phyloP scores from a whole-genome alignment of 305 asterid genomes.

The Fraxinus paxiana region DNA sequence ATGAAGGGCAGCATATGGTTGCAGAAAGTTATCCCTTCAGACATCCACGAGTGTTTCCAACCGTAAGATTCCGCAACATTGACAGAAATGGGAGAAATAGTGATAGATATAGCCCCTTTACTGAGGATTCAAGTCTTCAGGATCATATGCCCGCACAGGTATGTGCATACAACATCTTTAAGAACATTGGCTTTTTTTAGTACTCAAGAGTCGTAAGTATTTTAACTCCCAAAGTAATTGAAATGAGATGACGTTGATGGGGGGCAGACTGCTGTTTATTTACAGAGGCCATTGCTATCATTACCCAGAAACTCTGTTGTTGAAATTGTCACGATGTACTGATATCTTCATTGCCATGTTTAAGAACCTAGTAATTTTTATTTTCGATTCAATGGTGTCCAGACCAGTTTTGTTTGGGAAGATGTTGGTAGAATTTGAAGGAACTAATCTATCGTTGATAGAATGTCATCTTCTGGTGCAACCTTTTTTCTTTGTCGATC shows the following conservation, averaged over 20 bases:
- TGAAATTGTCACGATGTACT: not conserved
- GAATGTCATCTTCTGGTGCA: not conserved
- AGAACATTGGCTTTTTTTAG: not conserved
- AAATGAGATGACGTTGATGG: not conserved
- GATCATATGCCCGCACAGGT: slow-evolving; percentile 60
- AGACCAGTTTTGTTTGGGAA: not conserved
- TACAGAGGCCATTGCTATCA: not conserved
- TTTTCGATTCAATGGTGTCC: not conserved
- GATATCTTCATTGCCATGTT: not conserved
- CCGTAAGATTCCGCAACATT: slow-evolving; percentile 37
- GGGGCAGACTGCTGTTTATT: not conserved
- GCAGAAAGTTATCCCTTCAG: slow-evolving; percentile 47
- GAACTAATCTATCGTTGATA: not conserved
- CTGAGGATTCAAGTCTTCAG: slow-evolving; percentile 42
- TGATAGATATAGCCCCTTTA: slow-evolving; percentile 46
- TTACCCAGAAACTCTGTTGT: not conserved
- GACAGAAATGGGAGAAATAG: slow-evolving; percentile 47
- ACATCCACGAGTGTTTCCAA: slow-evolving; percentile 41
- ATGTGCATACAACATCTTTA: slow-evolving; percentile 18
- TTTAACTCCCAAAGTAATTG: not conserved
- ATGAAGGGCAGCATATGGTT: slow-evolving; percentile 47
- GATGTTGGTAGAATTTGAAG: not conserved
- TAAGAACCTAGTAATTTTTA: not conserved
- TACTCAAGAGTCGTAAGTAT: not conserved
- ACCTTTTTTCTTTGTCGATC: not conserved